Conservation (phyloP, 2,329 filamentous ascomycete species). For the Trichoderma sp. region DNA sequence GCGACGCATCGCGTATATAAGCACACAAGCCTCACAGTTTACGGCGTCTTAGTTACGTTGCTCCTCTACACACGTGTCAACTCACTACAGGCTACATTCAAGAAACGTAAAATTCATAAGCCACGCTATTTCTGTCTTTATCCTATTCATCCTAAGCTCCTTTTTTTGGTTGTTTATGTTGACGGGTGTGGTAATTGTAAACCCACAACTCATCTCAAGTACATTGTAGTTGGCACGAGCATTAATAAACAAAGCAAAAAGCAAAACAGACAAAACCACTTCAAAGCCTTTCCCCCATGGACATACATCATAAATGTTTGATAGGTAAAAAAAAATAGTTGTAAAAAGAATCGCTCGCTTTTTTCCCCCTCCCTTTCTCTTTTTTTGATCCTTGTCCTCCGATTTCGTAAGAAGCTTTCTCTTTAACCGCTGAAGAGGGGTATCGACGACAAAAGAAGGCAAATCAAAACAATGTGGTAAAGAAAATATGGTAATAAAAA, state of each 20-base stretch:
- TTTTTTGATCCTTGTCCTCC: background rate
- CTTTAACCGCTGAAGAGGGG: slow-evolving; percentile 23
- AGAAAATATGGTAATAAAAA: background rate
- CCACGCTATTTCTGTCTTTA: background rate
- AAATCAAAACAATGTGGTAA: background rate
- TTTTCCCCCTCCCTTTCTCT: background rate
- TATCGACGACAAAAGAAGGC: slow-evolving; percentile 26
- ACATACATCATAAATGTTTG: slow-evolving; percentile 22
- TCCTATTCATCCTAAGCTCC: background rate
- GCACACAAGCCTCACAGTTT: background rate
- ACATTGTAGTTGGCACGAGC: background rate
- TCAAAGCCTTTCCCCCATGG: background rate
- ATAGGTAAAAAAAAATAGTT: background rate
- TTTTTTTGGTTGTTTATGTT: background rate
- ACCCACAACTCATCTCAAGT: background rate
- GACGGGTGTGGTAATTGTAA: background rate
- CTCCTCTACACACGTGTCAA: background rate
- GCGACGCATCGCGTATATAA: background rate
- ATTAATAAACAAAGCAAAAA: background rate
- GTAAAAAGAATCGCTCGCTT: slow-evolving; percentile 11
- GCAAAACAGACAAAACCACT: background rate
- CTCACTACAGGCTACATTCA: background rate
- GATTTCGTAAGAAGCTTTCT: slow-evolving; percentile 25
- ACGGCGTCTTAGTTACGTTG: background rate
- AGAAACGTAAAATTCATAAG: slow-evolving; percentile 8